Evolutionary conservation across 139 green algal genomes (phyloP), one percentile per base, ranked within the genome.

Genomic region (Tetraselmis chui): DNA sequence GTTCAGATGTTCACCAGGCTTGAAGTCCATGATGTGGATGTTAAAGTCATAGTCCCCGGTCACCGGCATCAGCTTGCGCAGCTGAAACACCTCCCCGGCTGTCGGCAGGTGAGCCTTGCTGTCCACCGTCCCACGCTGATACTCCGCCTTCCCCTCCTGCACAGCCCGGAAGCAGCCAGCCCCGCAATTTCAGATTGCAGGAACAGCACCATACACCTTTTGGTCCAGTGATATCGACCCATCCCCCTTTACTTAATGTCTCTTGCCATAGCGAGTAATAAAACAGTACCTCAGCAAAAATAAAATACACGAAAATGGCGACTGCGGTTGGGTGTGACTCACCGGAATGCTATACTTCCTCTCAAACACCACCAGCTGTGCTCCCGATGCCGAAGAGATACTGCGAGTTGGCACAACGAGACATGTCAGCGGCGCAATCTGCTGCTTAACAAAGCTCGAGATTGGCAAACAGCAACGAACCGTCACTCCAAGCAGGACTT

Each of bases 1-100:
- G 78, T 93, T 90, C 29, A 97, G 83, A 83, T 93, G 92, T 86
- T 98, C 91, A 5, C 94, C 94, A 0, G 94, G 93, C 76, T 92
- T 59, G 77, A 98, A 98, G 88, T 98, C 95, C 95, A 98, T 97
- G 83, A 98, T 87, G 84, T 98, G 95, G 11, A 98, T 89, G 81
- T 98, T 98, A 89, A 98, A 98, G 84, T 98, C 94, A 81, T 95
- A 98, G 11, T 94, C 88, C 2, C 81, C 81, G 0, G 91, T 94
- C 81, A 92, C 84, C 1, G 95, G 95, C 29, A 98, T 89, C 79
- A 98, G 90, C 91, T 98, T 98, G 45, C 93, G 89, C 79, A 98
- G 86, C 23, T 80, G 77, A 83, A 98, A 98, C n/a, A 98, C 89
- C 91, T 98, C 94, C 1, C 87, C 88, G 0, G 81, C 77, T 0